These are phyloP conservation scores for Jackrogersella multiformis DNA, from an alignment of 495 filamentous ascomycete species.

Conservation along the genomic window DNA sequence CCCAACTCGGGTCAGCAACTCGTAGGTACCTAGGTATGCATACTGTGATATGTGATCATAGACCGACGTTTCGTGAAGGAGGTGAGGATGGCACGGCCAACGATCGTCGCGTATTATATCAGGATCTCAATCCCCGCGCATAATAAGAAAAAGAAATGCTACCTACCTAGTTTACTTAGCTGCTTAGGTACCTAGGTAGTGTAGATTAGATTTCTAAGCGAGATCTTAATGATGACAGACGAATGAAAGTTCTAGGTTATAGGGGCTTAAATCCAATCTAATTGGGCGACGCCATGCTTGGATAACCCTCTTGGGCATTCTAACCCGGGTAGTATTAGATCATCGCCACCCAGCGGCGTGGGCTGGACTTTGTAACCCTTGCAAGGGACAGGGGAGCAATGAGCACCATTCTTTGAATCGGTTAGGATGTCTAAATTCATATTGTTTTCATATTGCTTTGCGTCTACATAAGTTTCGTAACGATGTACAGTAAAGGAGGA, in stretches of 20 bases:
- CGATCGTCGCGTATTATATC: slow-evolving; percentile 8
- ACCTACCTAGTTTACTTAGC: too few relatives aligned
- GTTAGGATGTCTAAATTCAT: background rate
- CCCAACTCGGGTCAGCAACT: background rate
- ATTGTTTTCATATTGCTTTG: background rate
- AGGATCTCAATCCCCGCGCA: background rate
- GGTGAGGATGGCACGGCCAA: background rate
- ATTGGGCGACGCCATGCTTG: background rate
- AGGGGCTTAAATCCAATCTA: background rate
- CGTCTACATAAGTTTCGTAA: background rate
- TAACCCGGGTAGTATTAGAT: background rate
- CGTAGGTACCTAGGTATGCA: background rate
- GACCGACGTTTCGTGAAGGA: background rate
- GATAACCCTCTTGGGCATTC: background rate
- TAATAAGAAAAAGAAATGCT: slow-evolving; percentile 9
- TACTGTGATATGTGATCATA: slow-evolving; percentile 1
- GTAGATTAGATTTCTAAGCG: background rate
- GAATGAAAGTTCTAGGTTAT: background rate
- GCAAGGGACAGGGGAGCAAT: slow-evolving; percentile 25
- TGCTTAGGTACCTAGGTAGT: too few relatives aligned
- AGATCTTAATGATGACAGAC: background rate
- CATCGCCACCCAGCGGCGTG: background rate
- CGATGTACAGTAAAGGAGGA: too few relatives aligned
- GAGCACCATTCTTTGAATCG: slow-evolving; percentile 1
- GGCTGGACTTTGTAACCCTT: slow-evolving; percentile 18